Percentiles rank a stretch among this genome's conserved stretches.
These are phyloP conservation scores for Eurotiales sp. DNA, from an alignment of 2,329 filamentous ascomycete species.

Conservation along the genomic window DNA sequence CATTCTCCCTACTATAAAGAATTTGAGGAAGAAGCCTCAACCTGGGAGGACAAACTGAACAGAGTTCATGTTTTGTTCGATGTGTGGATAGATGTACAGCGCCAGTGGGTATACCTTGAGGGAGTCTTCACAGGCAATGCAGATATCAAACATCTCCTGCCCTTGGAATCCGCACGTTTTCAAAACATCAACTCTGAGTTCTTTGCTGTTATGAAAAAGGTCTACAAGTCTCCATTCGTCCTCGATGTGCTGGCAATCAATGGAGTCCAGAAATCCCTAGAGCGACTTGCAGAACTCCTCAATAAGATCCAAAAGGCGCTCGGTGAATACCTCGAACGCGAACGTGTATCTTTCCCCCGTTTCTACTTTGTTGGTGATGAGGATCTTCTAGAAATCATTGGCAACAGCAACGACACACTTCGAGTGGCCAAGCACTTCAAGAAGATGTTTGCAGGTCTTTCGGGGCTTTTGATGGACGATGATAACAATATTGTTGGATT, in stretches of 20 bases:
- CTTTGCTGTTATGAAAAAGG: constrained; percentile 98
- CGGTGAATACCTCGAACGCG: constrained; percentile 96
- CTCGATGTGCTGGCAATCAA: constrained; percentile 94
- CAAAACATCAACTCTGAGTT: constrained; percentile 99
- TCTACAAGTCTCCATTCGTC: constrained; percentile 92
- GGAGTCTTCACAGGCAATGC: constrained; percentile 98
- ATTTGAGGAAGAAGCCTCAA: constrained; percentile 93
- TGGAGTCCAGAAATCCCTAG: constrained; percentile 91
- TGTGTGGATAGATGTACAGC: constrained; percentile 99
- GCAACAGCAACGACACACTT: constrained; percentile 95
- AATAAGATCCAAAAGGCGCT: constrained; percentile 99
- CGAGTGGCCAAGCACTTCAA: constrained; percentile 98
- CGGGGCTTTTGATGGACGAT: constrained; percentile 85
- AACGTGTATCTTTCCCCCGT: constrained; percentile 92
- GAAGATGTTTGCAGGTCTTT: constrained; percentile 99
- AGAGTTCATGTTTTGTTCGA: constrained; percentile 96
- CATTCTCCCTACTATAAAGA: constrained; percentile 99
- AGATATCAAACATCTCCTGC: constrained; percentile 96
- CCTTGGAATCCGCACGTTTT: constrained; percentile 93
- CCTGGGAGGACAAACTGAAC: constrained; percentile 98
- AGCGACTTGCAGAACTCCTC: constrained; percentile 90
- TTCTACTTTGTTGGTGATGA: constrained; percentile 99
- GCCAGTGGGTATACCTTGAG: constrained; percentile 99
- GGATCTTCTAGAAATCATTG: constrained; percentile 96
- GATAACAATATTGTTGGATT: constrained; percentile 86